Evolutionary conservation across 805 yeast genomes (phyloP).

Genomic region (Spathaspora boniae): DNA sequence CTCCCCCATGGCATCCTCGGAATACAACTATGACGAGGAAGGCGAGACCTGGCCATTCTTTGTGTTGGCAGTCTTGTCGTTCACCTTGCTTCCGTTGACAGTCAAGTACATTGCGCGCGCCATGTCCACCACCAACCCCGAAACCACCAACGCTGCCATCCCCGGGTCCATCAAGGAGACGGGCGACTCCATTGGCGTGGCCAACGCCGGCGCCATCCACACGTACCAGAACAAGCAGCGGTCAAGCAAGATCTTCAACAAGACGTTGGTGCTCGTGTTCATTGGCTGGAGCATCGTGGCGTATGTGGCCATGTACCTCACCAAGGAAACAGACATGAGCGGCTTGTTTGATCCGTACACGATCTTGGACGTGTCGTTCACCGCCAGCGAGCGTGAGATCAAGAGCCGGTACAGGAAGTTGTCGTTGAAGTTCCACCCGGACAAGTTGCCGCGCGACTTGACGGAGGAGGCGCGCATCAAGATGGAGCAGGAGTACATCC

Average conservation of each 20-base stretch:
- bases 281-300: slow-evolving; percentile 64
- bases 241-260: slow-evolving; percentile 34
- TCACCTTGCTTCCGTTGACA: slow-evolving; percentile 67
- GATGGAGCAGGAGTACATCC: slow-evolving; percentile 74
- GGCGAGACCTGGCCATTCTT: slow-evolving; percentile 95
- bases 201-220: slow-evolving; percentile 19
- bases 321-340: slow-evolving; percentile 43
- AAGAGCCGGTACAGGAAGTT: slow-evolving; percentile 82
- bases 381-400: slow-evolving; percentile 71
- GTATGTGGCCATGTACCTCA: slow-evolving; percentile 31
- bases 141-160: slow-evolving; percentile 19
- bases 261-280: slow-evolving; percentile 26
- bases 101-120: slow-evolving; percentile 25
- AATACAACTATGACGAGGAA: slow-evolving; percentile 81
- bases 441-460: slow-evolving; percentile 69
- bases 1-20: slow-evolving; percentile 36
- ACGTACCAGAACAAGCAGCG: slow-evolving; percentile 25
- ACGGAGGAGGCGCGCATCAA: slow-evolving; percentile 51
- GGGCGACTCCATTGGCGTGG: slow-evolving; percentile 33
- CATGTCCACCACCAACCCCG: slow-evolving; percentile 15
- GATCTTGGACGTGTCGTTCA: slow-evolving; percentile 66
- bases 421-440: slow-evolving; percentile 90
- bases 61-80: slow-evolving; percentile 64
- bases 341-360: slow-evolving; percentile 86
- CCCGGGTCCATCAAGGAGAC: slow-evolving; percentile 30